These are phyloP conservation scores for Beauveria brongniartii DNA, from an alignment of 2,329 filamentous ascomycete genomes.

Conservation along the genomic window DNA sequence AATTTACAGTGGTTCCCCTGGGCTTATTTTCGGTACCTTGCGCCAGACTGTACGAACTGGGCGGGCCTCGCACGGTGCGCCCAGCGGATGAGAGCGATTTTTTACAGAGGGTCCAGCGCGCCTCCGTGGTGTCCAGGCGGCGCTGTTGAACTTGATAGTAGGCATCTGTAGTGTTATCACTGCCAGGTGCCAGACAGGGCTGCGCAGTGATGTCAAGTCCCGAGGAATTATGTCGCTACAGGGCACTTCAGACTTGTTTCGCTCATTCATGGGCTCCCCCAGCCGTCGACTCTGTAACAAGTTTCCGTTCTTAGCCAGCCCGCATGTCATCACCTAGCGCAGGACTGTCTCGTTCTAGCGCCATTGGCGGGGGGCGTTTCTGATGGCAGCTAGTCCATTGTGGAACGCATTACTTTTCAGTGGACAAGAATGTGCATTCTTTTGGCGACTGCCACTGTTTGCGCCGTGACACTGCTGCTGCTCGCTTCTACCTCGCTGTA, in stretches of 20 bases:
- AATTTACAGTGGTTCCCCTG: not conserved
- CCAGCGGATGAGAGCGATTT: not conserved
- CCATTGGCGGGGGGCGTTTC: not conserved
- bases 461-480: not conserved
- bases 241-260: not conserved
- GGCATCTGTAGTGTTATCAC: too few relatives aligned
- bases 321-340: constrained; percentile 2
- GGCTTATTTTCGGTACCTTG: constrained; percentile 3
- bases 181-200: not conserved
- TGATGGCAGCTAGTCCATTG: too few relatives aligned
- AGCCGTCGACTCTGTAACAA: not conserved
- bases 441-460: not conserved
- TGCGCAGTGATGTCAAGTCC: not conserved
- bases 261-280: not conserved
- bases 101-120: not conserved
- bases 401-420: constrained; percentile 7
- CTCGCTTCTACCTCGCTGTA: not conserved
- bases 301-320: not conserved
- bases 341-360: constrained; percentile 7
- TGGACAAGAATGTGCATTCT: not conserved
- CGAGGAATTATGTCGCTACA: not conserved
- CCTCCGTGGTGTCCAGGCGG: not conserved
- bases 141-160: not conserved
- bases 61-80: constrained; percentile 8
- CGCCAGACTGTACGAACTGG: not conserved